phyloP scores from a whole-genome alignment of 108 stramenopile species.

The Cylindrotheca closterium region DNA sequence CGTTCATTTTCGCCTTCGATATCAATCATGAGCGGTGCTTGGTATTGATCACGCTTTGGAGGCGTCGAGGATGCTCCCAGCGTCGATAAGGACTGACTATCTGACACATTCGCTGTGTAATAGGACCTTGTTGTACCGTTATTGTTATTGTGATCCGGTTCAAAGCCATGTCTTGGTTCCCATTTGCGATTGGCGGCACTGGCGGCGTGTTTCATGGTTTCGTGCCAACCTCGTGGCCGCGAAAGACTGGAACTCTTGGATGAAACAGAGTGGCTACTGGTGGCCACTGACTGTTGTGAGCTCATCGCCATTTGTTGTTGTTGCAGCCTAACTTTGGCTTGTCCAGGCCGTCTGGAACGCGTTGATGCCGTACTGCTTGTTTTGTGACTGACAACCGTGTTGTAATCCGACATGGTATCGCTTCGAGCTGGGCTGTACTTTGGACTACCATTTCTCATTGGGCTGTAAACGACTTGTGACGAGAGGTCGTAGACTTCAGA shows the following conservation, averaged over 20 bases:
- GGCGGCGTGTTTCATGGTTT: background rate
- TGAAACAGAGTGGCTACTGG: no score
- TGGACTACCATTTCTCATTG: no score
- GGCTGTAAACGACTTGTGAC: no score
- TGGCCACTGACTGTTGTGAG: background rate
- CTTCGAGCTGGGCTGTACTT: no score
- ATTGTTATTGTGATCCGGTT: no score
- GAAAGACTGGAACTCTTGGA: no score
- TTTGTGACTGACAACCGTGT: no score
- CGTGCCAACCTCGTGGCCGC: background rate
- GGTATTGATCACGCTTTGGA: background rate
- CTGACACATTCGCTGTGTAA: background rate
- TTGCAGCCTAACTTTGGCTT: background rate
- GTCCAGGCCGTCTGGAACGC: background rate
- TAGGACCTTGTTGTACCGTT: no score
- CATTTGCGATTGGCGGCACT: background rate
- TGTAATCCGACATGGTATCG: no score
- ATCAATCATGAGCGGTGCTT: background rate
- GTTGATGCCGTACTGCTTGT: no score
- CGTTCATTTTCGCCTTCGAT: background rate
- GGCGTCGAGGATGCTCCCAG: background rate
- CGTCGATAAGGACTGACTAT: background rate
- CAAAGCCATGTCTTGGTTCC: background rate
- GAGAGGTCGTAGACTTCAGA: no score
- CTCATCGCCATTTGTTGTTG: background rate